Base-by-base conservation (phyloP, 106 monocot species). In the Phalaenopsis aphrodite region DNA sequence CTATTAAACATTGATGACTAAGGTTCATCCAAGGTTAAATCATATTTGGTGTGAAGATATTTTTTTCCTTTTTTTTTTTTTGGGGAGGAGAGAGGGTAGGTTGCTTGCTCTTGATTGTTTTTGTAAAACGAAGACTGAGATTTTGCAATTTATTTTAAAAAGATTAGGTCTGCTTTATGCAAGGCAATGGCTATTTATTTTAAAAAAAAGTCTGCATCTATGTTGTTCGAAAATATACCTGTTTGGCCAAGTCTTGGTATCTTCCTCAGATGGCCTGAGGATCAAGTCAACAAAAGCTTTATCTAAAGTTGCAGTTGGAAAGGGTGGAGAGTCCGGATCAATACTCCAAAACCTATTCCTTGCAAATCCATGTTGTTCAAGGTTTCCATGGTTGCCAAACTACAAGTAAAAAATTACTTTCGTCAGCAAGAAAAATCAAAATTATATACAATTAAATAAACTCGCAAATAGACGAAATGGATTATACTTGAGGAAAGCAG, bases 351-450 rank as follows among this genome's bases (percentile, higher is more conserved):
- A 12, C 76, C 78, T 79, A 76, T 83, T 88, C 73, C 92, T 85
- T 56, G 85, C 94, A 87, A 88, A 90, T 30, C 94, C 92, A 79
- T 90, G 94, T 76, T 86, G 84, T 55, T 94, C 94, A 72, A 90
- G 78, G 77, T 49, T n/a, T 78, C 90, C 91, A 75, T 77, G 84
- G 46, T 57, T 81, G n/a, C 79, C 56, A 81, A 92, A 86, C 88
- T 94, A 82, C 58, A 79, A 39, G 46, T 18, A 47, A 15, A 49
- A 76, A 49, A 24, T 49, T 48, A 52, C 21, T 52, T 49, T 11
- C 30, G 2, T 76, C 24, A 76, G 49, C 49, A 47, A 75, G n/a
- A 76, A 30, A 30, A 23, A 74, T 74, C 19, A 19, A 49, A 23
- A 8, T 74, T 6, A 19, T 19, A 49, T 24, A 76, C 18, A 19